Percentiles rank a stretch among this genome's conserved stretches.
Evolutionary conservation across 2,329 filamentous ascomycete species (phyloP).

Genomic region (Trichophaea hybrida): DNA sequence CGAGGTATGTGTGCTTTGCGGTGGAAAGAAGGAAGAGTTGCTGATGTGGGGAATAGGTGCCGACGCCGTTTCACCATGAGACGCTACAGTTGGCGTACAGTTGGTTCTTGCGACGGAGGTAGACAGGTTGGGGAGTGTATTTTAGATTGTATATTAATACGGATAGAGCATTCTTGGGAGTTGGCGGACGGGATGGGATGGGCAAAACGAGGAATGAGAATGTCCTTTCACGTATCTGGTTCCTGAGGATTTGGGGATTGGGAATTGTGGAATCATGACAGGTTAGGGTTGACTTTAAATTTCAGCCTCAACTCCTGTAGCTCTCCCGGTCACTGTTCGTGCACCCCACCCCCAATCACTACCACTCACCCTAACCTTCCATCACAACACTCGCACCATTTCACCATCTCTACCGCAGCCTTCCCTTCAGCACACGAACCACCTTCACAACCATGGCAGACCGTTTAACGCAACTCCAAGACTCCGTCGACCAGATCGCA

Average conservation of each 20-base stretch:
- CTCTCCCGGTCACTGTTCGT: neutral
- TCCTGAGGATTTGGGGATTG: neutral
- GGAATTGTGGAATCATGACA: neutral
- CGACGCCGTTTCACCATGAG: constrained; percentile 32
- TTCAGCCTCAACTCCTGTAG: neutral
- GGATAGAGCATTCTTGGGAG: neutral
- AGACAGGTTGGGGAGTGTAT: constrained; percentile 25
- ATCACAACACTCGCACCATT: neutral
- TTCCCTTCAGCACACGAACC: neutral
- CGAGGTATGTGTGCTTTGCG: constrained; percentile 43
- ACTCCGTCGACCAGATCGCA: constrained; percentile 62
- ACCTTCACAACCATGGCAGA: constrained; percentile 34
- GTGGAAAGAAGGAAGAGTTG: neutral
- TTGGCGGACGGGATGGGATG: neutral
- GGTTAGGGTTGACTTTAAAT: neutral
- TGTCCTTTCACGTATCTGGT: neutral
- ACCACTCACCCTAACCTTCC: neutral
- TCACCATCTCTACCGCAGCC: no score
- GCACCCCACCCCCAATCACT: neutral
- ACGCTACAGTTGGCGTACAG: constrained; percentile 74
- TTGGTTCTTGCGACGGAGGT: constrained; percentile 82
- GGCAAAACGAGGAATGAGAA: neutral
- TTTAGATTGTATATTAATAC: neutral
- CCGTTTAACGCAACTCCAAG: constrained; percentile 67
- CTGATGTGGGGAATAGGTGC: constrained; percentile 16